Evolutionary conservation across 2,329 filamentous ascomycete species (phyloP), one percentile per base, ranked within the genome.

Genomic region (Nannizziopsis barbatae): DNA sequence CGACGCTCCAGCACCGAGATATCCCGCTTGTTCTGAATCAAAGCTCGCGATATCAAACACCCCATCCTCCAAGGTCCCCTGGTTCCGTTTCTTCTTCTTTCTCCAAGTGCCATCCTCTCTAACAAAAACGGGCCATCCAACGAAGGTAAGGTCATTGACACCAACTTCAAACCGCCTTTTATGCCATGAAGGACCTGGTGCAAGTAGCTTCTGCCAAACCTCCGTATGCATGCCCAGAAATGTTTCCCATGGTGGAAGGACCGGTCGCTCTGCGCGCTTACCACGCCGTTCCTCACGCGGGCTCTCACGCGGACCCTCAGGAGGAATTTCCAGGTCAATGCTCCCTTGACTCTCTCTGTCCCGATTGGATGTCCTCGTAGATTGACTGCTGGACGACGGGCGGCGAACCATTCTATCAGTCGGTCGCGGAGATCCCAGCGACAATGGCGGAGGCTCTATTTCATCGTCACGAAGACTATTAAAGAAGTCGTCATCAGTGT

Each of bases 81-180:
- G 59, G 58, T 14, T 59, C 57, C 30, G 56, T 17, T 57, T 55
- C 56, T 66, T 68, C 55, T 61, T 62, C 56, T 81, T 86, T 60
- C 75, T 74, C 86, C 86, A 92, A 36, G 75, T 75, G 1, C 86
- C 86, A 62, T 86, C 84, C 57, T 86, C 80, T 1, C 81, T 80
- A 35, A 87, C 83, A 64, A 89, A 87, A 36, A 93, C 79, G 3
- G 88, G 88, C 65, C 86, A 87, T 0, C 87, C 87, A 14, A 93
- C 73, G 60, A 86, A 92, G 50, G 82, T 80, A 36, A 90, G 71
- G 40, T 86, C 83, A 58, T 93, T 86, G 7, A 95, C 72, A 0
- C 81, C 84, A 50, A 94, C 73, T 62, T 94, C 85, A 59, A 94
- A 94, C 18, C 81, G 77, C 56, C 76, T 79, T 69, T 90, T 93